A percentile compares a stretch with the other conserved stretches of the same genome.
phyloP scores from a whole-genome alignment of 2,329 filamentous ascomycete genomes.

The Cladosporium velox region DNA sequence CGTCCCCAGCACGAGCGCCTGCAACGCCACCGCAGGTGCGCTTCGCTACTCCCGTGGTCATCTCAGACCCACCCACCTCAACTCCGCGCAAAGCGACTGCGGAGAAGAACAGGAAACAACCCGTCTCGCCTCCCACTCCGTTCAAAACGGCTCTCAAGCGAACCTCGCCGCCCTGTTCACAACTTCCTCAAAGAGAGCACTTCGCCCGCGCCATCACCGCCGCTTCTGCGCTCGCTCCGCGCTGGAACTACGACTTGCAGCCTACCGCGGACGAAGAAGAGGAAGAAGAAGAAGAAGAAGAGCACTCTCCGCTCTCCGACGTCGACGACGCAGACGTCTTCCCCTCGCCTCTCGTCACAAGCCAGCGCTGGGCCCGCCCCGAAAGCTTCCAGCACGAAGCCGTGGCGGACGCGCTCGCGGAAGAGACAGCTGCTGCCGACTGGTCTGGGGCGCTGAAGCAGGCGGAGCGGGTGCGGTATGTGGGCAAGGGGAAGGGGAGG shows the following conservation, averaged over 20 bases:
- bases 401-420: neutral
- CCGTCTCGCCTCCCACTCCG: neutral
- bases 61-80: neutral
- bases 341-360: neutral
- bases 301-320: neutral
- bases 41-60: neutral
- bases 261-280: neutral
- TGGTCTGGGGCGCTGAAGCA: neutral
- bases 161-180: neutral
- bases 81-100: neutral
- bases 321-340: neutral
- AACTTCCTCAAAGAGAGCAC: neutral
- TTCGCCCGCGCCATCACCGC: neutral
- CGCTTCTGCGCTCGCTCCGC: neutral
- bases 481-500: conserved; percentile 1
- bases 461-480: neutral
- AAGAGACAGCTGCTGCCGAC: neutral
- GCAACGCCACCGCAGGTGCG: neutral
- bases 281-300: neutral
- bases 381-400: neutral
- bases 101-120: neutral
- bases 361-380: neutral
- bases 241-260: neutral
- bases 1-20: neutral
- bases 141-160: neutral